Percentiles rank a stretch among this genome's conserved stretches.
phyloP scores from a whole-genome alignment of 345 rosid genomes.

The Moricandia moricandioides region DNA sequence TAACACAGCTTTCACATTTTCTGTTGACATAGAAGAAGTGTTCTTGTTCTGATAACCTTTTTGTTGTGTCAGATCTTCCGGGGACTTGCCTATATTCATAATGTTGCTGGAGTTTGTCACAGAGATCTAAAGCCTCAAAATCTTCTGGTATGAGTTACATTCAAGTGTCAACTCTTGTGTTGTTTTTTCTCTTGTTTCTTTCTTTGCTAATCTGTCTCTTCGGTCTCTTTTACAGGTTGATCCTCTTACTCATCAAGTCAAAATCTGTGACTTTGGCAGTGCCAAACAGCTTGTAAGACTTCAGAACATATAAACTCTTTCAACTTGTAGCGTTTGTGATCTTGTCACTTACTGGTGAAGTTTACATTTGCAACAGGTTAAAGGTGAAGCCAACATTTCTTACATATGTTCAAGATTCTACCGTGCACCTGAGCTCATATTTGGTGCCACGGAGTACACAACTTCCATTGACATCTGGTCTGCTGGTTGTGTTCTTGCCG shows the following conservation, averaged over 20 bases:
- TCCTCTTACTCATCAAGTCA: conserved; percentile 79
- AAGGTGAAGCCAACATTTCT: conserved; percentile 61
- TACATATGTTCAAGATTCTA: conserved; percentile 70
- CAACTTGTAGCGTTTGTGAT: not conserved
- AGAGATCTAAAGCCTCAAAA: conserved; percentile 92
- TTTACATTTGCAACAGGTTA: conserved; percentile 49
- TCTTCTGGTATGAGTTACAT: conserved; percentile 56
- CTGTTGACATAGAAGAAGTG: not conserved
- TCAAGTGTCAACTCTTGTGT: not conserved
- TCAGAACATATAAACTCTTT: not conserved
- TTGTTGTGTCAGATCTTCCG: conserved; percentile 60
- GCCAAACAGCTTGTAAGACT: conserved; percentile 79
- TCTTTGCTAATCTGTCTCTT: conserved; percentile 11
- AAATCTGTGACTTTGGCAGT: conserved; percentile 87
- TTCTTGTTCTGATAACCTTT: not conserved
- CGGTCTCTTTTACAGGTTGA: conserved; percentile 76
- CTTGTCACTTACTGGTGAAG: not conserved
- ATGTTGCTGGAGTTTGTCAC: conserved; percentile 81
- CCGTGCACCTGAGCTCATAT: conserved; percentile 72
- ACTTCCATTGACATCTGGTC: conserved; percentile 75
- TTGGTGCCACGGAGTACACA: conserved; percentile 69
- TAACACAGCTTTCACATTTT: not conserved
- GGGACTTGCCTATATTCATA: conserved; percentile 79
- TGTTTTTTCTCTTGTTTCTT: not conserved
- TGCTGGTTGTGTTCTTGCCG: conserved; percentile 77